Evolutionary conservation across 176 grass and related monocot species (phyloP).

Genomic region (Tillandsia fasciculata): DNA sequence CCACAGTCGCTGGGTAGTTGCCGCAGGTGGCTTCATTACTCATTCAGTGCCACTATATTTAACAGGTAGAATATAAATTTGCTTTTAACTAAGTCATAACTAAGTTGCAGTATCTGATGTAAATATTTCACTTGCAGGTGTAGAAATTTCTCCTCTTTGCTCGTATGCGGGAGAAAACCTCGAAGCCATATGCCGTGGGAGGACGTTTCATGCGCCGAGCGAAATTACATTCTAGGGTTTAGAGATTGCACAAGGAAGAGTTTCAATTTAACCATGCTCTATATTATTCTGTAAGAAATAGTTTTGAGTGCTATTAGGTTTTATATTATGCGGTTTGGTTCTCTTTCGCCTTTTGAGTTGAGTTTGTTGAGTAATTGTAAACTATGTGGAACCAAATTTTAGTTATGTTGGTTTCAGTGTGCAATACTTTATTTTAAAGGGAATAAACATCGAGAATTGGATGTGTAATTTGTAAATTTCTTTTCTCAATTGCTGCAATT

Average conservation of each 20-base stretch:
- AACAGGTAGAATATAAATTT: slow-evolving; percentile 42
- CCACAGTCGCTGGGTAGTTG: slow-evolving; percentile 86
- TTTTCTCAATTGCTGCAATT: not conserved
- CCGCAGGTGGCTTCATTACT: slow-evolving; percentile 84
- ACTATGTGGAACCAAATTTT: not conserved
- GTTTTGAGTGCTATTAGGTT: not conserved
- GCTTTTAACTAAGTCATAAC: too few species aligned
- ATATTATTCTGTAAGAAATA: not conserved
- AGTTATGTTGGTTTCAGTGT: not conserved
- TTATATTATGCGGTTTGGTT: not conserved
- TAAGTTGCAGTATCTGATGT: not conserved
- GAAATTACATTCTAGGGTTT: slow-evolving; percentile 59
- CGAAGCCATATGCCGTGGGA: slow-evolving; percentile 61
- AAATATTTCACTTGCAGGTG: slow-evolving; percentile 26
- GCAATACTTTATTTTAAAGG: not conserved
- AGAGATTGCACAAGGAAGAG: too few species aligned
- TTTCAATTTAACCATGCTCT: not conserved
- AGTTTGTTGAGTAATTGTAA: not conserved
- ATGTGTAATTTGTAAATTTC: not conserved
- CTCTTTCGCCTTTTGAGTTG: not conserved
- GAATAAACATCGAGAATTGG: not conserved
- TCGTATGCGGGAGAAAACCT: slow-evolving; percentile 75
- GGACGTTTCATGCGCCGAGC: slow-evolving; percentile 81
- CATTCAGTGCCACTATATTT: slow-evolving; percentile 75
- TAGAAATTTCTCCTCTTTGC: slow-evolving; percentile 79